Evolutionary conservation across 441 rosid genomes (phyloP).

Genomic region (Adansonia madagascariensis): DNA sequence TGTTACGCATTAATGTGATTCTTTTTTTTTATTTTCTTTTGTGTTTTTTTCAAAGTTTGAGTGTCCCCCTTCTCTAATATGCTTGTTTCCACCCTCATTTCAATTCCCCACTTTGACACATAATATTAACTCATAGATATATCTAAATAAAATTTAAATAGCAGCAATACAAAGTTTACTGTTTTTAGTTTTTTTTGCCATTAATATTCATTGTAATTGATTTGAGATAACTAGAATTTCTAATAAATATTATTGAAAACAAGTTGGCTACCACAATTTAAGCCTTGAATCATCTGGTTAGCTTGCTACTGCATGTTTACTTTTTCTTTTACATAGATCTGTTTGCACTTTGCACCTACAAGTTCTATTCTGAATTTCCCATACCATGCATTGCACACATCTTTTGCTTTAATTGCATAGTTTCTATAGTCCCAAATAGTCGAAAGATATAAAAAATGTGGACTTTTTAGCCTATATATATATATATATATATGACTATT

Average conservation of each 20-base stretch:
- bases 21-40: too few relatives aligned
- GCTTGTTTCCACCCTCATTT: background rate
- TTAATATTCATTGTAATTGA: background rate
- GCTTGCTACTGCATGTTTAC: background rate
- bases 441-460: background rate
- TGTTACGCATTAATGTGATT: constrained; percentile 6
- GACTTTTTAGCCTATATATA: background rate
- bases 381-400: background rate
- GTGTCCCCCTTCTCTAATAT: background rate
- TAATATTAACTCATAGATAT: background rate
- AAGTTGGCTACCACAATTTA: background rate
- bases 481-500: background rate
- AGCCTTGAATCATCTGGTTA: background rate
- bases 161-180: too few relatives aligned
- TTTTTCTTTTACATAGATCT: background rate
- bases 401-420: constrained; percentile 6
- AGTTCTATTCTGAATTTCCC: background rate
- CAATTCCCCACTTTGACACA: background rate
- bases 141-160: too few relatives aligned
- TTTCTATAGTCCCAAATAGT: background rate
- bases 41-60: background rate
- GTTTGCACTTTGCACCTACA: background rate
- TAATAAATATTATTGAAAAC: too few relatives aligned
- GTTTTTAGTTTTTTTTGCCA: background rate
- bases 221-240: too few relatives aligned